Conservation (phyloP, 1,139 yeast genomes). For the Pichia sp. region DNA sequence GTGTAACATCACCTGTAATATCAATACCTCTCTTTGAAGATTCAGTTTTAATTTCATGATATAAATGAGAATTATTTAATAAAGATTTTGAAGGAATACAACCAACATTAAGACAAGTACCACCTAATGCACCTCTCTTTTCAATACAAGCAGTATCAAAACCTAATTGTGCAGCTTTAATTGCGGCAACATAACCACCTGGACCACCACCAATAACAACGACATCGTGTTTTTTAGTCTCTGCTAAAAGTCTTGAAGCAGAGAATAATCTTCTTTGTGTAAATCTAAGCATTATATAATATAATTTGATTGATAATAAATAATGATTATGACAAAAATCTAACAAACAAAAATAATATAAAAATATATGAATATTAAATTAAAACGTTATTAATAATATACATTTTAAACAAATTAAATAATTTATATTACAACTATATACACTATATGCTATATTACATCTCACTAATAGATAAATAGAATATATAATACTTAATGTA, state of each 20-base stretch:
- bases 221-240: constrained; percentile 66
- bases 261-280: constrained; percentile 28
- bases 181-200: constrained; percentile 98
- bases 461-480: too few species aligned
- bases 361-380: too few species aligned
- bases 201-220: constrained; percentile 99
- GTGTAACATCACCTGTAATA: constrained; percentile 60
- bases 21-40: constrained; percentile 86
- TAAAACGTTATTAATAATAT: too few species aligned
- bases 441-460: too few species aligned
- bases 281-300: constrained; percentile 25
- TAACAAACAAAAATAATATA: too few species aligned
- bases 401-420: too few species aligned
- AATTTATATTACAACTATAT: too few species aligned
- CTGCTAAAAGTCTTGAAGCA: constrained; percentile 25
- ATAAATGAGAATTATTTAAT: constrained; percentile 88
- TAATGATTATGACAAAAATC: too few species aligned
- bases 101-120: constrained; percentile 97
- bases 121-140: constrained; percentile 93
- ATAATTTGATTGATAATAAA: too few species aligned
- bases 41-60: constrained; percentile 84
- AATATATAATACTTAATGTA: too few species aligned
- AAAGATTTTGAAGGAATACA: constrained; percentile 98
- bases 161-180: constrained; percentile 96
- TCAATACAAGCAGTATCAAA: constrained; percentile 93